Conservation (phyloP, 2,329 filamentous ascomycete species). For the Balansia obtecta region DNA sequence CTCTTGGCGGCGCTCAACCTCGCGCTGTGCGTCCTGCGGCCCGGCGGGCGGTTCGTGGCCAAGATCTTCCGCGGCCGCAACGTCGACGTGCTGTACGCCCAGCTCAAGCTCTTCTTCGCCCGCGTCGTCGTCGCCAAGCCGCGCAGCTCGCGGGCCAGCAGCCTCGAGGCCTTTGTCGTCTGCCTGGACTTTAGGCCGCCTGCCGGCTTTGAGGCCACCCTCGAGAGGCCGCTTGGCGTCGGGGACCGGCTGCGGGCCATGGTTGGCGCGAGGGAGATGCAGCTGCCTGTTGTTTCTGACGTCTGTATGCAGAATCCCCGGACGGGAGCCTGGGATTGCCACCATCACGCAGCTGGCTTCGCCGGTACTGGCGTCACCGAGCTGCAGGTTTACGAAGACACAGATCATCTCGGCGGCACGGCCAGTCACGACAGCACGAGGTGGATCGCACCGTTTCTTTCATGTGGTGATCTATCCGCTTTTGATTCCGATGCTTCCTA, state of each 20-base stretch:
- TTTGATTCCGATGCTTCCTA: constrained; percentile 97
- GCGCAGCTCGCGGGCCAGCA: constrained; percentile 85
- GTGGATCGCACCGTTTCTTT: constrained; percentile 93
- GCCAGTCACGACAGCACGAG: constrained; percentile 35
- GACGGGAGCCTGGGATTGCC: constrained; percentile 31
- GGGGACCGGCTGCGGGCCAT: constrained; percentile 41
- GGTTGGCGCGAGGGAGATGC: constrained; percentile 29
- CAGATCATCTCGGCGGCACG: constrained; percentile 16
- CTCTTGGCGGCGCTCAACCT: constrained; percentile 91
- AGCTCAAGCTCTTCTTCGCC: constrained; percentile 81
- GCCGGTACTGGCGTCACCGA: constrained; percentile 28
- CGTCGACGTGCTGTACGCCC: constrained; percentile 89
- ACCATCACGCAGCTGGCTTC: constrained; percentile 7
- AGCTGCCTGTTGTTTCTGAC: constrained; percentile 28
- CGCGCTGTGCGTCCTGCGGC: constrained; percentile 80
- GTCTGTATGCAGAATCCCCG: constrained; percentile 32
- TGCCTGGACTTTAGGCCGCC: constrained; percentile 83
- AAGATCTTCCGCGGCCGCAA: constrained; percentile 95
- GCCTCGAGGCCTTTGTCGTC: constrained; percentile 92
- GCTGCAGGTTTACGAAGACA: constrained; percentile 36
- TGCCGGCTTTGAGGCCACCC: constrained; percentile 57
- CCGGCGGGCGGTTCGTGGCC: constrained; percentile 90
- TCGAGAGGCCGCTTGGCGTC: constrained; percentile 63
- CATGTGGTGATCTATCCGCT: constrained; percentile 89
- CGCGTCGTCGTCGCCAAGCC: constrained; percentile 87